phyloP scores from a whole-genome alignment of 2,329 filamentous ascomycete genomes.

The Trichoderma sp. region DNA sequence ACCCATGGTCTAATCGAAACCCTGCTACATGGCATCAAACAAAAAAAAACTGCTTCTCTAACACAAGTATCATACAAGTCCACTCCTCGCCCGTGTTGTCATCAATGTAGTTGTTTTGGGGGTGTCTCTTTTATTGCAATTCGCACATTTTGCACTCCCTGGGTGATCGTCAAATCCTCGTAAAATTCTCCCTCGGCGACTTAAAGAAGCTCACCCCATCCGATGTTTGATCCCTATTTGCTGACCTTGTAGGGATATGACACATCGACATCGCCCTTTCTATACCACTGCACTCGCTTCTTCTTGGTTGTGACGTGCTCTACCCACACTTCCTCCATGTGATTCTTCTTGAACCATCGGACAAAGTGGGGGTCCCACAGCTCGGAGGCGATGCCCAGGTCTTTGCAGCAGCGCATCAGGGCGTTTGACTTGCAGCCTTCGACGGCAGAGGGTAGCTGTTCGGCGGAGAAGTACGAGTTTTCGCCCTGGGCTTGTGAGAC shows the following conservation, averaged over 20 bases:
- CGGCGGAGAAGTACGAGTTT: constrained; percentile 86
- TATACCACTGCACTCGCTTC: constrained; percentile 81
- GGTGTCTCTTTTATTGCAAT: background rate
- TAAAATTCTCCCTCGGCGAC: background rate
- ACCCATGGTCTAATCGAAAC: background rate
- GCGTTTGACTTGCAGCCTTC: constrained; percentile 98
- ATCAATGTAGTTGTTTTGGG: background rate
- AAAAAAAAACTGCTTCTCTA: background rate
- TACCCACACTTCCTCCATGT: constrained; percentile 80
- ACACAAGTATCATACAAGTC: constrained; percentile 22
- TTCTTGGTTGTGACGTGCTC: constrained; percentile 86
- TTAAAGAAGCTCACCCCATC: background rate
- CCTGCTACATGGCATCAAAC: constrained; percentile 2
- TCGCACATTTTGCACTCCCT: background rate
- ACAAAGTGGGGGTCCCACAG: constrained; percentile 96
- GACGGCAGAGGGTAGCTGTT: constrained; percentile 88
- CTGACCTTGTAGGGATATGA: constrained; percentile 56
- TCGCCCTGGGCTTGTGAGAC: constrained; percentile 92
- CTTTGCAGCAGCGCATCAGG: constrained; percentile 97
- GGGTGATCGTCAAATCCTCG: background rate
- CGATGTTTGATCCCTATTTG: constrained; percentile 19
- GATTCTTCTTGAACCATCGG: constrained; percentile 71
- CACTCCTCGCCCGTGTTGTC: background rate
- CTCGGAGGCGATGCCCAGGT: constrained; percentile 89
- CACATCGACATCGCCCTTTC: constrained; percentile 73